phyloP scores from a whole-genome alignment of 148 eudicot genomes.

The Cornus florida region DNA sequence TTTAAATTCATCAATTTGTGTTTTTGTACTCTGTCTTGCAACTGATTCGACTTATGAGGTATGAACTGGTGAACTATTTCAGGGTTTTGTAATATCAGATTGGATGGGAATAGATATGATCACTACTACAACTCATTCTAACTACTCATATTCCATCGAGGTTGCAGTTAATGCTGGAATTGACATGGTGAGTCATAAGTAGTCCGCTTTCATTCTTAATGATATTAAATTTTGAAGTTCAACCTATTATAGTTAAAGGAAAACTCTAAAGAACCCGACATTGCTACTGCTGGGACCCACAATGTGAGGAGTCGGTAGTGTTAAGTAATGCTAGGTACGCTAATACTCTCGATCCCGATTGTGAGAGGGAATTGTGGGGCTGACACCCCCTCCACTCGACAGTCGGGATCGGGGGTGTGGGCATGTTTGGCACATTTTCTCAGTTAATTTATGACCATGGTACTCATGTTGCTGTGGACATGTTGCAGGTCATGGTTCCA shows the following conservation, averaged over 20 bases:
- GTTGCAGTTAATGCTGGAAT: slow-evolving; percentile 36
- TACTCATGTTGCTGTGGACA: not conserved
- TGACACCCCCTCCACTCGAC: no score
- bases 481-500: slow-evolving; percentile 44
- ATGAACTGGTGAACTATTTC: not conserved
- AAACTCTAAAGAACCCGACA: no score
- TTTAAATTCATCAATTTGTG: not conserved
- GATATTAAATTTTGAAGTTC: not conserved
- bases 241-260: no score
- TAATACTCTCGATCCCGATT: no score
- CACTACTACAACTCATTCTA: slow-evolving; percentile 36
- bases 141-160: slow-evolving; percentile 33
- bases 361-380: no score
- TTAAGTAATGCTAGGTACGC: no score
- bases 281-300: no score
- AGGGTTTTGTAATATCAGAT: slow-evolving; percentile 48
- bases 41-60: no score
- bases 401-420: no score
- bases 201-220: not conserved
- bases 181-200: slow-evolving; percentile 37
- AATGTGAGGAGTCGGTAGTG: no score
- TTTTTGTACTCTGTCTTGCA: not conserved
- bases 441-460: no score
- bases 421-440: no score
- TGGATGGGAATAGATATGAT: slow-evolving; percentile 40